Evolutionary conservation across 148 eudicot species (phyloP).

Genomic region (Dianthus caryophyllus): DNA sequence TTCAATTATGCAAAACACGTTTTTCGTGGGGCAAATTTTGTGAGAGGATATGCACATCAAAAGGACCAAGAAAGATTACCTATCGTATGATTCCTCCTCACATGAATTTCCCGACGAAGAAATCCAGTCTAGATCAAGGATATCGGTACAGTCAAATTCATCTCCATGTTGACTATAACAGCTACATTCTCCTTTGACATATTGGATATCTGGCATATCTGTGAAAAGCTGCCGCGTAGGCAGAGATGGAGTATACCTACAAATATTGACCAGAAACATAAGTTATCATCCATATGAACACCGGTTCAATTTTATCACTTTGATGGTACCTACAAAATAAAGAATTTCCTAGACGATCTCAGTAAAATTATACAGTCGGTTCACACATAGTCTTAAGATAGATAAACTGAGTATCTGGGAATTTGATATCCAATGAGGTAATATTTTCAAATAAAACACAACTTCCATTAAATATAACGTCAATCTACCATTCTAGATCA

Average conservation of each 20-base stretch:
- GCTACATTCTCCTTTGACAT: conserved; percentile 39
- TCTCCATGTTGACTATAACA: conserved; percentile 47
- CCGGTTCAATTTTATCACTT: no score
- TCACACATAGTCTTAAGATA: not conserved
- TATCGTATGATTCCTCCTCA: conserved; percentile 76
- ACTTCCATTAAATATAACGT: not conserved
- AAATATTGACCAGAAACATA: conserved; percentile 11
- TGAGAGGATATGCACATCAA: not conserved
- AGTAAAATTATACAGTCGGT: not conserved
- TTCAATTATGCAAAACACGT: not conserved
- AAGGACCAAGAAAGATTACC: conserved; percentile 34
- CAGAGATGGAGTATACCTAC: conserved; percentile 71
- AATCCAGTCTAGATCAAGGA: conserved; percentile 80
- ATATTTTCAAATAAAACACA: not conserved
- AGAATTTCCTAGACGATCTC: not conserved
- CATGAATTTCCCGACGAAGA: conserved; percentile 94
- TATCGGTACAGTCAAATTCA: conserved; percentile 68
- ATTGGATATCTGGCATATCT: conserved; percentile 39
- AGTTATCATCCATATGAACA: not conserved
- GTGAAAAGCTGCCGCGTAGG: conserved; percentile 55
- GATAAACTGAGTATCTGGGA: not conserved
- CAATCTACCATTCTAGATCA: not conserved
- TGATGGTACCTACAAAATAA: not conserved
- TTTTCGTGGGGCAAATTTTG: no score
- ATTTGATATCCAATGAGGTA: not conserved